Evolutionary conservation across 75 land plant genomes (phyloP).

Genomic region (Chamaecyparis obtusa): DNA sequence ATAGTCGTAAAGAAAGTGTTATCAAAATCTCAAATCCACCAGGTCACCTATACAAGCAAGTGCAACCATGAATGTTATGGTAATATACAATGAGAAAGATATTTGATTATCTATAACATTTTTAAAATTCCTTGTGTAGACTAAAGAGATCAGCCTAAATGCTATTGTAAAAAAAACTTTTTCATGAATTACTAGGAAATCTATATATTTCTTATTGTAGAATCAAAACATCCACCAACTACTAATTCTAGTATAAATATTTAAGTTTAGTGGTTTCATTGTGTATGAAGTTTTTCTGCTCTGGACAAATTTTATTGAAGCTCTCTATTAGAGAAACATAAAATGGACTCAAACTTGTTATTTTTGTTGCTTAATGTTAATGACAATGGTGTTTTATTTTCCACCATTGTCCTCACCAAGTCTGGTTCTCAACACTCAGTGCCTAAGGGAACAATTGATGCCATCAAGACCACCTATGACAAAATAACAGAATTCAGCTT

Average conservation of each 20-base stretch:
- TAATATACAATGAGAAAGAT: neutral
- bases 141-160: neutral
- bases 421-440: too few species aligned
- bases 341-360: too few species aligned
- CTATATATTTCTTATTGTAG: neutral
- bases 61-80: neutral
- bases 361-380: too few species aligned
- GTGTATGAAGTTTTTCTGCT: too few species aligned
- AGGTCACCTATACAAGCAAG: neutral
- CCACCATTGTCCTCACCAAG: too few species aligned
- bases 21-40: neutral
- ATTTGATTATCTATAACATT: neutral
- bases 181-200: neutral
- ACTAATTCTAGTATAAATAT: neutral
- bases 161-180: neutral
- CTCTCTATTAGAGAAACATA: too few species aligned
- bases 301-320: too few species aligned
- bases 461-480: too few species aligned
- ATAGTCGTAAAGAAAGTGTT: neutral
- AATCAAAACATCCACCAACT: neutral
- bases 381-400: too few species aligned
- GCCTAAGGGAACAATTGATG: too few species aligned
- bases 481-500: too few species aligned
- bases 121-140: neutral
- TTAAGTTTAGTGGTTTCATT: neutral